phyloP scores from a whole-genome alignment of 768 basidiomycete species.

The Mrakia blollopis region DNA sequence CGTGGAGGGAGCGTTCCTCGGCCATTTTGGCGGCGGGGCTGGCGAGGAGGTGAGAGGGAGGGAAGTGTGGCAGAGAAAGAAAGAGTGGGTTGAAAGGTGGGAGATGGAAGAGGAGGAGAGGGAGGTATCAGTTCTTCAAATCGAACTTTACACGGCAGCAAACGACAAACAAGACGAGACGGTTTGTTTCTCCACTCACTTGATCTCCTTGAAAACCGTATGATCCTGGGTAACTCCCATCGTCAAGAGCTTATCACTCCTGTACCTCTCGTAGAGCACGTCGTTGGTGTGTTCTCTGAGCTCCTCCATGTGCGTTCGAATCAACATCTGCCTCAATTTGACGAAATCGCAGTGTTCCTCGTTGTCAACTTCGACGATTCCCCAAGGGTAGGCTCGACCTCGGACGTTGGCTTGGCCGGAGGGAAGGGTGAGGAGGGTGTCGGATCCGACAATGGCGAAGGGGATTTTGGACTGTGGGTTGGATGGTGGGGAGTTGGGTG shows the following conservation, averaged over 20 bases:
- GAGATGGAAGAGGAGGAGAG: not conserved
- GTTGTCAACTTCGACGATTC: constrained; percentile 97
- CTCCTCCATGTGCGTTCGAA: constrained; percentile 99
- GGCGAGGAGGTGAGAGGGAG: constrained; percentile 8
- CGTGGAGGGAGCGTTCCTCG: constrained; percentile 92
- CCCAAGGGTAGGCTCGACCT: constrained; percentile 96
- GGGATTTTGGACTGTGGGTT: constrained; percentile 78
- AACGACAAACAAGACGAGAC: not conserved
- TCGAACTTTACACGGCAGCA: too few species aligned
- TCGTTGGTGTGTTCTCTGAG: constrained; percentile 94
- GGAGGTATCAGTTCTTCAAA: not conserved
- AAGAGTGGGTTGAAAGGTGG: too few species aligned
- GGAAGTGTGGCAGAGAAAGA: not conserved
- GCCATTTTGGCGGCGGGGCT: constrained; percentile 95
- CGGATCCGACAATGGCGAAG: constrained; percentile 95
- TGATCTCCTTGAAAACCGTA: constrained; percentile 97
- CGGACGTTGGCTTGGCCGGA: constrained; percentile 58
- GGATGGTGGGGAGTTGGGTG: too few species aligned
- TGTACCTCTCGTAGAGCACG: constrained; percentile 95
- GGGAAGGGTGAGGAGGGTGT: constrained; percentile 56
- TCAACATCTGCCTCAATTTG: constrained; percentile 98
- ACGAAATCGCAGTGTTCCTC: constrained; percentile 99
- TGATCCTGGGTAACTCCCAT: constrained; percentile 99
- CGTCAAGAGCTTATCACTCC: constrained; percentile 87
- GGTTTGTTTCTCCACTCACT: constrained; percentile 57